A percentile compares a stretch with the other conserved stretches of the same genome.
These are phyloP conservation scores for Gaeumannomyces tritici DNA, from an alignment of 2,329 filamentous ascomycete genomes.

Conservation along the genomic window DNA sequence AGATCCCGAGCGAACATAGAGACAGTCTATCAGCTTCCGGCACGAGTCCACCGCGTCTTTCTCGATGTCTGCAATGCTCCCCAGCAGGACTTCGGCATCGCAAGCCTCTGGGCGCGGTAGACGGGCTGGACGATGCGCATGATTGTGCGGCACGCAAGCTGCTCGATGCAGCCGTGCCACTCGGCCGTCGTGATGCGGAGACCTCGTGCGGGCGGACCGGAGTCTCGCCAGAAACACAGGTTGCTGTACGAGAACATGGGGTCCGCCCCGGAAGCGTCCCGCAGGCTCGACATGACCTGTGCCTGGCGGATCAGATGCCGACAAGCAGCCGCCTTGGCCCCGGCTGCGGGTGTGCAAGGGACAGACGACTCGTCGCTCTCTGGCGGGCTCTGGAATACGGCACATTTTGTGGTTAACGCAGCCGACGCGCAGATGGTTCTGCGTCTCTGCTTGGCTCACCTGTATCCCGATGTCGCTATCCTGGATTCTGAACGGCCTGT, in stretches of 20 bases:
- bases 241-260: conserved; percentile 8
- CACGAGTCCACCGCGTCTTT: conserved; percentile 5
- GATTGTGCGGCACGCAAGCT: conserved; percentile 6
- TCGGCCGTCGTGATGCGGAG: not conserved
- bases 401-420: no score
- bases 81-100: not conserved
- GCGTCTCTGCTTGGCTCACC: no score
- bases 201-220: not conserved
- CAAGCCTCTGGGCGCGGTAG: not conserved
- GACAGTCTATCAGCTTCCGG: conserved; percentile 4
- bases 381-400: no score
- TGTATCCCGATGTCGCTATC: not conserved
- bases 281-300: conserved; percentile 6
- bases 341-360: no score
- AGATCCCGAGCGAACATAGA: conserved; percentile 4
- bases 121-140: not conserved
- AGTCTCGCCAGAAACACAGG: conserved; percentile 8
- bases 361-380: no score
- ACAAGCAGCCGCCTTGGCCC: conserved; percentile 4
- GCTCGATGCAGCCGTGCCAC: conserved; percentile 1
- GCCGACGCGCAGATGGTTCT: no score
- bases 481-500: conserved; percentile 4
- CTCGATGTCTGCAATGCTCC: not conserved
- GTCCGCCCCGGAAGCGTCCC: not conserved
- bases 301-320: conserved; percentile 8